Evolutionary conservation across 129 eudicot genomes (phyloP).

Genomic region (Escallonia herrerae): DNA sequence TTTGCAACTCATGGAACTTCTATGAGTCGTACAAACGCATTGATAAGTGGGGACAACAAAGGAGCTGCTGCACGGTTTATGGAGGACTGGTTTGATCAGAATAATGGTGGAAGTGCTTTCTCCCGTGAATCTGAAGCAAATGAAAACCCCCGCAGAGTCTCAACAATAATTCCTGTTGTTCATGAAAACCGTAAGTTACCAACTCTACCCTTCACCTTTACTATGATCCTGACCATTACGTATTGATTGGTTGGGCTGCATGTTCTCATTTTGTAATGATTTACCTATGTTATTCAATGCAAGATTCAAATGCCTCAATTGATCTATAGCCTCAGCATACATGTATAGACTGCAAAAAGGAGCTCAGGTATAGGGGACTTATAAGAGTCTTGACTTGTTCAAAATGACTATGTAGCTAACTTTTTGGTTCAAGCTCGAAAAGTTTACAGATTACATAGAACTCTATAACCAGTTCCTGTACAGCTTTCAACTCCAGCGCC

Average conservation of each 20-base stretch:
- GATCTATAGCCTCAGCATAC: too few species aligned
- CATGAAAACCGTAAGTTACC: conserved; percentile 53
- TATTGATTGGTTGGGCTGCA: background rate
- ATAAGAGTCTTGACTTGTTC: too few species aligned
- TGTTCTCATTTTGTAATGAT: background rate
- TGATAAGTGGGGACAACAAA: conserved; percentile 98
- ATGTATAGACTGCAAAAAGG: too few species aligned
- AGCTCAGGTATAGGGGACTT: too few species aligned
- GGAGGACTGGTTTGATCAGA: conserved; percentile 93
- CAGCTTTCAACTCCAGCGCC: background rate
- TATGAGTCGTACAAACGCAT: conserved; percentile 87
- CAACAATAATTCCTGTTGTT: conserved; percentile 51
- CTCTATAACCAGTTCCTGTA: background rate
- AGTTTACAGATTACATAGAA: background rate
- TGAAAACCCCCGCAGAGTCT: conserved; percentile 64
- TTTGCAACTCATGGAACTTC: conserved; percentile 99
- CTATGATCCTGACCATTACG: background rate
- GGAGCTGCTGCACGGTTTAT: conserved; percentile 98
- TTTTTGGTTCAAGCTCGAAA: too few species aligned
- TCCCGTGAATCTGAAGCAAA: conserved; percentile 16
- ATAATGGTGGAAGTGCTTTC: conserved; percentile 20
- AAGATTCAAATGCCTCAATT: too few species aligned
- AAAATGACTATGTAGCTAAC: too few species aligned
- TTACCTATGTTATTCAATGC: too few species aligned
- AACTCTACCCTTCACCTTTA: background rate